A percentile compares a stretch with the other conserved stretches of the same genome.
These are phyloP conservation scores for Earliella scabrosa DNA, from an alignment of 1,284 basidiomycete species.

Conservation along the genomic window DNA sequence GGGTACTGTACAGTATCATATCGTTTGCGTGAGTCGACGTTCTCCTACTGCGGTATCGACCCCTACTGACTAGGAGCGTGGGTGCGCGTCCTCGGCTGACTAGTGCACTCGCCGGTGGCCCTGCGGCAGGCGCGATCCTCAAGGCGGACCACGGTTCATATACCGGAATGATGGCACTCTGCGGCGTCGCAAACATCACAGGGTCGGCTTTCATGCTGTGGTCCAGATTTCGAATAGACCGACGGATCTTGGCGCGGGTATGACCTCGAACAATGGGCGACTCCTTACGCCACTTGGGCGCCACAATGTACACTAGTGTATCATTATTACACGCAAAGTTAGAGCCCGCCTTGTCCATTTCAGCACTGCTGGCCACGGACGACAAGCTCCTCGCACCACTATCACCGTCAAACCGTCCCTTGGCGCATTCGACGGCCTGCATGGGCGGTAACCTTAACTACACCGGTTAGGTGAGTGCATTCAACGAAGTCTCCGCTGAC, in stretches of 20 bases:
- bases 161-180: slow-evolving; percentile 54
- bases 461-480: background rate
- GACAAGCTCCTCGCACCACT: background rate
- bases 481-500: too few species aligned
- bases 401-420: background rate
- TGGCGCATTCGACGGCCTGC: background rate
- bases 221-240: slow-evolving; percentile 39
- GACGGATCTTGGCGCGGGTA: slow-evolving; percentile 14
- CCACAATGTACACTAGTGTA: background rate
- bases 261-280: background rate
- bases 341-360: background rate
- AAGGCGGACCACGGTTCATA: slow-evolving; percentile 49
- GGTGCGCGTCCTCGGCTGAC: background rate
- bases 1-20: slow-evolving; percentile 60
- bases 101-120: slow-evolving; percentile 63
- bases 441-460: background rate
- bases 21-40: slow-evolving; percentile 63
- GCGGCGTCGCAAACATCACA: slow-evolving; percentile 56
- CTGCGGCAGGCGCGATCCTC: slow-evolving; percentile 58
- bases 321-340: background rate
- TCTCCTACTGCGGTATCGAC: too few species aligned
- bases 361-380: background rate
- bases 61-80: background rate
- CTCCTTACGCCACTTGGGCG: background rate
- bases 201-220: slow-evolving; percentile 57